Conservation (phyloP, 257 asterid genomes). For the Buddleja alternifolia region DNA sequence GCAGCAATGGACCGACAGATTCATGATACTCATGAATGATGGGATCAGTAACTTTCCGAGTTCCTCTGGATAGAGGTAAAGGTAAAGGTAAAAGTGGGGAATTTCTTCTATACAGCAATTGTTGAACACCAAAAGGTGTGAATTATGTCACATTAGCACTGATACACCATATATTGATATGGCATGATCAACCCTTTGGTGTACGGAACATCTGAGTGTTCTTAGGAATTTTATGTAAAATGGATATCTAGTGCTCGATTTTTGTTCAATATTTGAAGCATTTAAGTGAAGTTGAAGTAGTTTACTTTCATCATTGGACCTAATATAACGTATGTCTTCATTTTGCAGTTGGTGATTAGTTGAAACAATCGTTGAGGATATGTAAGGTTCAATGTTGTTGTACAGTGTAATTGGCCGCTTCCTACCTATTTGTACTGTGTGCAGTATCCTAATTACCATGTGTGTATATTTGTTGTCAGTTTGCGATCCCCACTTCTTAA, state of each 20-base stretch:
- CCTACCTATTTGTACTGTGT: background rate
- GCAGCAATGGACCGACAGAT: conserved; percentile 69
- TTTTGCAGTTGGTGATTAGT: conserved; percentile 40
- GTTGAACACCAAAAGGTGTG: too few relatives aligned
- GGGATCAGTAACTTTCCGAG: conserved; percentile 27
- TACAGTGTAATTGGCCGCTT: background rate
- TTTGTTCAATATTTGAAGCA: background rate
- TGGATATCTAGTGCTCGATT: background rate
- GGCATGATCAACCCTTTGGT: too few relatives aligned
- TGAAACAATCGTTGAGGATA: conserved; percentile 14
- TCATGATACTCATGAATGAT: conserved; percentile 50
- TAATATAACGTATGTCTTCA: conserved; percentile 5
- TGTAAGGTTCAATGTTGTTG: background rate
- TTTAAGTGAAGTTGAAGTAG: background rate
- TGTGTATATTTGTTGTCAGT: background rate
- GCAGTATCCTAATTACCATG: background rate
- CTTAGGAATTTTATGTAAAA: conserved; percentile 7
- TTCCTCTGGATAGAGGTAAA: conserved; percentile 34
- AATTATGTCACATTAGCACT: too few relatives aligned
- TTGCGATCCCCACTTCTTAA: background rate
- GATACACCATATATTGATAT: too few relatives aligned
- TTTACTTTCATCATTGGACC: background rate
- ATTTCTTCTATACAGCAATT: too few relatives aligned
- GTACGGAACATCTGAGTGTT: too few relatives aligned
- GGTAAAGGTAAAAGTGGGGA: too few relatives aligned